Conservation (phyloP, 2,329 filamentous ascomycete species). For the Bipolaris oryzae region DNA sequence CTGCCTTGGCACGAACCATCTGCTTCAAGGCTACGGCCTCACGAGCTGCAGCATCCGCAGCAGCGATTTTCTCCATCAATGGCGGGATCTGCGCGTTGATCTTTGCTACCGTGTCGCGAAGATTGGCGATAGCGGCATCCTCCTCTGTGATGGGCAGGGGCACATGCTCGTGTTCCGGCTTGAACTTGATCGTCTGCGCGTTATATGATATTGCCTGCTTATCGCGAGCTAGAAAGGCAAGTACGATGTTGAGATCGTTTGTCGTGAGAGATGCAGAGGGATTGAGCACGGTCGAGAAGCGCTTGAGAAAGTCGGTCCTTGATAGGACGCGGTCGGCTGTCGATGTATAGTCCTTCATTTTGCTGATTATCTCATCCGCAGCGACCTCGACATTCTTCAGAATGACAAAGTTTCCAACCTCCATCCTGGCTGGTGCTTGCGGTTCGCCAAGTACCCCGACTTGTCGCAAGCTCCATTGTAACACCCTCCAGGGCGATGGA, state of each 20-base stretch:
- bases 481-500: constrained; percentile 70
- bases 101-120: constrained; percentile 73
- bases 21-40: constrained; percentile 75
- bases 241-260: constrained; percentile 78
- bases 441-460: constrained; percentile 62
- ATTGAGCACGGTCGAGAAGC: constrained; percentile 40
- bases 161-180: constrained; percentile 46
- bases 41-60: constrained; percentile 64
- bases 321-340: constrained; percentile 46
- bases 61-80: constrained; percentile 61
- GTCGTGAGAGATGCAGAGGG: constrained; percentile 35
- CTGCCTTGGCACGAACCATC: constrained; percentile 73
- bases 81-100: constrained; percentile 71
- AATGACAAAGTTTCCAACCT: constrained; percentile 68
- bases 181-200: constrained; percentile 79
- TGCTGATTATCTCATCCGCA: constrained; percentile 50
- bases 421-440: constrained; percentile 61
- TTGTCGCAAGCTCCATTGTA: constrained; percentile 77
- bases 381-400: constrained; percentile 66
- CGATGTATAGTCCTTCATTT: constrained; percentile 43
- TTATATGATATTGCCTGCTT: constrained; percentile 77
- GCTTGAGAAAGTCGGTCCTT: constrained; percentile 40
- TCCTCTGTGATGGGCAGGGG: constrained; percentile 71
- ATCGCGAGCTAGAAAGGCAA: constrained; percentile 58
- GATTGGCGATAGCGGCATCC: constrained; percentile 79